Percentiles rank a stretch among this genome's conserved stretches.
phyloP scores from a whole-genome alignment of 1,139 yeast species.

The Williopsis jadinii region DNA sequence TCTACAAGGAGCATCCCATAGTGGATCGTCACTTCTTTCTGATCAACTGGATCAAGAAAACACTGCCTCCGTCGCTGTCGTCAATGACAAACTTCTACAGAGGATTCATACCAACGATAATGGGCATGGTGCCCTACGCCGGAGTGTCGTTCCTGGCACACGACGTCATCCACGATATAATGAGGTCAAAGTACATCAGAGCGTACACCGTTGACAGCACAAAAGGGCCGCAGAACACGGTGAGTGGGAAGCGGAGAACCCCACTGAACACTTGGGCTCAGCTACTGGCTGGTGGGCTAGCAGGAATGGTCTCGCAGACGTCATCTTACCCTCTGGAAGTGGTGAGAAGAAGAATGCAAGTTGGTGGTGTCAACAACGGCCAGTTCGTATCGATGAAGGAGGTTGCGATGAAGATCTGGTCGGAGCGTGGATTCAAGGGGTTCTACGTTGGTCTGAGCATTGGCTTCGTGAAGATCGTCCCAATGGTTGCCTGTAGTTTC shows the following conservation, averaged over 20 bases:
- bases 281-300: conserved; percentile 86
- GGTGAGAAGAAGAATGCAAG: conserved; percentile 91
- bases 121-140: conserved; percentile 97
- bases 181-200: conserved; percentile 51
- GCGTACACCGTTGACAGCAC: conserved; percentile 44
- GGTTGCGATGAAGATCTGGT: conserved; percentile 43
- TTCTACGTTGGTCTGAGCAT: conserved; percentile 91
- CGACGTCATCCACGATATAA: conserved; percentile 80
- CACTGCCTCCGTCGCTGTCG: conserved; percentile 27
- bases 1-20: conserved; percentile 57
- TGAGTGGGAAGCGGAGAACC: conserved; percentile 28
- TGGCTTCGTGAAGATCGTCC: conserved; percentile 90
- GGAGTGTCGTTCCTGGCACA: conserved; percentile 96
- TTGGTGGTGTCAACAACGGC: conserved; percentile 75
- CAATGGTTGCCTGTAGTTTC: conserved; percentile 96
- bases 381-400: conserved; percentile 43
- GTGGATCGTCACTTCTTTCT: conserved; percentile 20
- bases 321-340: conserved; percentile 98
- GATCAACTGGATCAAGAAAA: conserved; percentile 18
- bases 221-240: conserved; percentile 4
- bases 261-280: conserved; percentile 90
- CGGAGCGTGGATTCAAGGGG: conserved; percentile 74
- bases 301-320: conserved; percentile 93
- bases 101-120: conserved; percentile 88
- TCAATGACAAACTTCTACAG: conserved; percentile 70